These are phyloP conservation scores for Taphrina confusa DNA, from an alignment of 1,139 yeast genomes.

Conservation along the genomic window DNA sequence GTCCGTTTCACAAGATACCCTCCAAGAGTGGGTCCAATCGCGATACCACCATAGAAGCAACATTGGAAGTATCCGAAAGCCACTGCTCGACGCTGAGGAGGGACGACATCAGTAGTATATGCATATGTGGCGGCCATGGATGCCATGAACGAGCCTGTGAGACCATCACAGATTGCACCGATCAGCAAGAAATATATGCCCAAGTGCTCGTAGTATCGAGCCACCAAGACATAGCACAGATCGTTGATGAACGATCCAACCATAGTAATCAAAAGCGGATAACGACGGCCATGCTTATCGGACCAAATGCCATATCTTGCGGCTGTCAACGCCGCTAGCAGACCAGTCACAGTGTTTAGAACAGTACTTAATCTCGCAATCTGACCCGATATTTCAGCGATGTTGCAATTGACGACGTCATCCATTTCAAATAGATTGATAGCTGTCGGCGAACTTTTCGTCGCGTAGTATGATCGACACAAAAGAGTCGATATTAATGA, in stretches of 20 bases:
- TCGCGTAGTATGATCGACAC: conserved; percentile 37
- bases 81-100: conserved; percentile 57
- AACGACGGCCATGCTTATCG: conserved; percentile 40
- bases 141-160: conserved; percentile 60
- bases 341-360: conserved; percentile 38
- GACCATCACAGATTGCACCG: conserved; percentile 51
- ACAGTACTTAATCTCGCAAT: conserved; percentile 37
- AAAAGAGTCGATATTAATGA: conserved; percentile 36
- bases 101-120: conserved; percentile 66
- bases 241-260: conserved; percentile 38
- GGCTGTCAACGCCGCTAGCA: conserved; percentile 34
- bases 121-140: conserved; percentile 58
- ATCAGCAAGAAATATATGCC: conserved; percentile 47
- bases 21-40: conserved; percentile 65
- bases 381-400: conserved; percentile 38
- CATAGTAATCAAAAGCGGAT: conserved; percentile 36
- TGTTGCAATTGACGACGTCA: conserved; percentile 36
- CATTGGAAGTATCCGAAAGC: conserved; percentile 62
- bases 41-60: conserved; percentile 58
- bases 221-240: conserved; percentile 35
- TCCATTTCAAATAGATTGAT: background rate
- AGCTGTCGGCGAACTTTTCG: conserved; percentile 2
- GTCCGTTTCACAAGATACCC: conserved; percentile 48
- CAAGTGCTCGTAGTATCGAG: conserved; percentile 32
- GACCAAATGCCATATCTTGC: conserved; percentile 40